A percentile compares a stretch with the other conserved stretches of the same genome.
These are phyloP conservation scores for Mycosphaerelloides madeirae DNA, from an alignment of 2,329 filamentous ascomycete species.

Conservation along the genomic window DNA sequence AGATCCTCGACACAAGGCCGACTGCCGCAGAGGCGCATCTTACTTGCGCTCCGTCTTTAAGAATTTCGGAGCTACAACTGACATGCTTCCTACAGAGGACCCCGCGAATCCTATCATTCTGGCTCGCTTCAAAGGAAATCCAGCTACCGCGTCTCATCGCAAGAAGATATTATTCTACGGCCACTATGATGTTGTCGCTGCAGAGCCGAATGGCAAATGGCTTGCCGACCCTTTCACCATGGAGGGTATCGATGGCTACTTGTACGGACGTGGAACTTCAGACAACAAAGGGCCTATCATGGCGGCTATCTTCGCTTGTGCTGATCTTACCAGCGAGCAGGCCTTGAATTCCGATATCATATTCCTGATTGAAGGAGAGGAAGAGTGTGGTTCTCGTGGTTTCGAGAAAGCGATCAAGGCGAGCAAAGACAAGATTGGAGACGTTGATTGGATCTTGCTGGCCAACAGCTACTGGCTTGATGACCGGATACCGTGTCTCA, in stretches of 20 bases:
- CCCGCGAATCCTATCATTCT: conserved; percentile 86
- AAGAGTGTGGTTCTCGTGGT: conserved; percentile 87
- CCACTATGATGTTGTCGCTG: conserved; percentile 93
- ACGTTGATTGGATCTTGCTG: conserved; percentile 88
- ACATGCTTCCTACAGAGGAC: conserved; percentile 79
- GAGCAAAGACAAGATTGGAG: conserved; percentile 78
- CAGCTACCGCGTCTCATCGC: conserved; percentile 57
- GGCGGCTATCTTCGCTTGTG: conserved; percentile 87
- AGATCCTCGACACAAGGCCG: conserved; percentile 76
- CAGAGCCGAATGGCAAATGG: conserved; percentile 79
- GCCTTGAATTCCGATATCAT: conserved; percentile 80
- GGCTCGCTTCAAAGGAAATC: conserved; percentile 78
- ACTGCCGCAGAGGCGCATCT: conserved; percentile 87
- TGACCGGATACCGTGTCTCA: conserved; percentile 90
- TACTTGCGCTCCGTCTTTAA: conserved; percentile 89
- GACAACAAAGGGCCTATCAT: conserved; percentile 97
- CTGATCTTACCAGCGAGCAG: conserved; percentile 81
- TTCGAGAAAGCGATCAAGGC: conserved; percentile 77
- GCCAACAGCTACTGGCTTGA: conserved; percentile 99
- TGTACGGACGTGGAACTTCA: conserved; percentile 93
- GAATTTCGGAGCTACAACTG: conserved; percentile 80
- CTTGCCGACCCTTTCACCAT: conserved; percentile 82
- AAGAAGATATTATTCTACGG: conserved; percentile 96
- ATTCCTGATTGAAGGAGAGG: conserved; percentile 94
- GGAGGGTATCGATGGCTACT: conserved; percentile 81